A percentile compares a stretch with the other conserved stretches of the same genome.
Conservation (phyloP, 345 rosid species). For the Syzygium aqueum region DNA sequence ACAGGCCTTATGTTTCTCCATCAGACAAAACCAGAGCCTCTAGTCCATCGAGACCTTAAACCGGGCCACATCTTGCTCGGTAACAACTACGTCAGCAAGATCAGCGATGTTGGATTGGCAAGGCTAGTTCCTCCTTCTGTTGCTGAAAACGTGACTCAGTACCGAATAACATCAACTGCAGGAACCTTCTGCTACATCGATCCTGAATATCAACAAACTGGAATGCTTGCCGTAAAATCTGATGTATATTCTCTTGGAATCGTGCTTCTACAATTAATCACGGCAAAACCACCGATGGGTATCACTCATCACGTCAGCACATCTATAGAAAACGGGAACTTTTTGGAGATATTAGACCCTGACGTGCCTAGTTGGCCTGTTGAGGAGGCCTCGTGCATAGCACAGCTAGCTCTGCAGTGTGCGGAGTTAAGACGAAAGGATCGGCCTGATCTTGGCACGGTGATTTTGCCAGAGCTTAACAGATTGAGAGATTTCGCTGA, state of each 20-base stretch:
- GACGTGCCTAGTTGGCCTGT: slow-evolving; percentile 67
- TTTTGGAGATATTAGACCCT: slow-evolving; percentile 54
- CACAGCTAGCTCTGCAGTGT: slow-evolving; percentile 55
- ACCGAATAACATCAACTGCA: slow-evolving; percentile 53
- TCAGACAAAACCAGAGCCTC: slow-evolving; percentile 89
- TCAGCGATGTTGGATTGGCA: slow-evolving; percentile 85
- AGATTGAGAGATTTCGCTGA: slow-evolving; percentile 54
- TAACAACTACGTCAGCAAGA: slow-evolving; percentile 69
- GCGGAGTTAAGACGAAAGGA: slow-evolving; percentile 79
- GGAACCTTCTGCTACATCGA: slow-evolving; percentile 94
- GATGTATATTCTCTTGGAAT: slow-evolving; percentile 82
- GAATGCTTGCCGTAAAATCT: slow-evolving; percentile 85
- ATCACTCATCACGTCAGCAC: slow-evolving; percentile 44
- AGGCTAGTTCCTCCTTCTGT: slow-evolving; percentile 72
- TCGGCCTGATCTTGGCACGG: slow-evolving; percentile 77
- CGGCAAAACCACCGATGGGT: slow-evolving; percentile 71
- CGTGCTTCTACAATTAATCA: slow-evolving; percentile 69
- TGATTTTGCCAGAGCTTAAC: slow-evolving; percentile 51
- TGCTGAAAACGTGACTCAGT: slow-evolving; percentile 66
- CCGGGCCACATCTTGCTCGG: slow-evolving; percentile 83
- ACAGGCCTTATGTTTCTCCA: slow-evolving; percentile 89
- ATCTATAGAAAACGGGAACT: slow-evolving; percentile 46
- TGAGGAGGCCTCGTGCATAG: slow-evolving; percentile 47
- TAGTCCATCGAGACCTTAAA: slow-evolving; percentile 93
- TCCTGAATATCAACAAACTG: slow-evolving; percentile 95